Base-by-base conservation (phyloP, 768 basidiomycete genomes). In the Lentinus tigrinus region DNA sequence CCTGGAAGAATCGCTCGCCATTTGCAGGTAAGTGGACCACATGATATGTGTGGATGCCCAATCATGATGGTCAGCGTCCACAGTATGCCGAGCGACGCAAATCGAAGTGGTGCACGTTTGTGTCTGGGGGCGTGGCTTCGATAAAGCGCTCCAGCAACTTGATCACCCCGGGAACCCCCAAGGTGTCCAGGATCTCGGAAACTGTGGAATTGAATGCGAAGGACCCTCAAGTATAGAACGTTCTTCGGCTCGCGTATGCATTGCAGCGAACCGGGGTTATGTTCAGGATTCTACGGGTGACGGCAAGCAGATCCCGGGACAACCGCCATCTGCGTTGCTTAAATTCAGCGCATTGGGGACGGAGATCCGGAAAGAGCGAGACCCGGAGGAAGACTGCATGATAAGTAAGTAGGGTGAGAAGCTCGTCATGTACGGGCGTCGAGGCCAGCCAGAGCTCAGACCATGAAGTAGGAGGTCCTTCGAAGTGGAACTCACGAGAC, bases 1-100 rank as follows among this genome's bases (percentile, higher is more conserved):
- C 49, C 26, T 23, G 42, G 49, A 60, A 52, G 54, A 59, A 27
- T 40, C 40, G 26, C 37, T 49, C 47, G 34, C 52, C 52, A 50
- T 44, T 54, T 54, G 37, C 21, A 59, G 58, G n/a, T n/a, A n/a
- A n/a, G 26, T 14, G 27, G 27, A 40, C 16, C 21, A 17, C 46
- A 26, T 36, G 17, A 9, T 2, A 48, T 40, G 47, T 38, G n/a
- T 59, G 52, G 57, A 47, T 37, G 28, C 52, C 57, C 54, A 52
- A 59, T 59, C 47, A 52, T 37, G 50, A 37, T 16, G 34, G 50
- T 27, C n/a, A 37, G 28, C 24, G 23, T 57, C 50, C 11, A 24
- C 8, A n/a, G 37, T 4, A 16, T 23, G 17, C 51, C 51, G 44
- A 48, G 36, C 42, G 14, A 17, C 24, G 43, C 21, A 23, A 44